Percentiles rank a stretch among this genome's conserved stretches.
These are phyloP conservation scores for Neophaeococcomyces aloes DNA, from an alignment of 2,329 filamentous ascomycete species.

Conservation along the genomic window DNA sequence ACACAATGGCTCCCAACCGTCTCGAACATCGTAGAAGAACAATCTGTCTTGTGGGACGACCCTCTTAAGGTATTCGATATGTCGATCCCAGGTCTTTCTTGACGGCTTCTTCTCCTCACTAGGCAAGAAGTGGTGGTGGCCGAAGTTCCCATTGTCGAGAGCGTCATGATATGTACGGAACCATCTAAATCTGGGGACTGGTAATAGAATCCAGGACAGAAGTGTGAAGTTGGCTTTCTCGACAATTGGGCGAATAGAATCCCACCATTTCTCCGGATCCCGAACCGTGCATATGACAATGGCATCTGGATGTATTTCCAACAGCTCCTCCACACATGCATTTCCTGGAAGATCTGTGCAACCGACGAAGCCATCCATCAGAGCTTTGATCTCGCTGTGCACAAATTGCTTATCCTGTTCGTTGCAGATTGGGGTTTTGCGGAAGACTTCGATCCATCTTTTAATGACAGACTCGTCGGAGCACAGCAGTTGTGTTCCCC, in stretches of 20 bases:
- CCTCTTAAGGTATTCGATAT: slow-evolving; percentile 20
- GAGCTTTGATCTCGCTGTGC: slow-evolving; percentile 27
- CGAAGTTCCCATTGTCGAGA: slow-evolving; percentile 18
- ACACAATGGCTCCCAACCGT: slow-evolving; percentile 23
- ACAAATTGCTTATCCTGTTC: slow-evolving; percentile 23
- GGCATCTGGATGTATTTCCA: slow-evolving; percentile 41
- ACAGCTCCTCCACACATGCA: slow-evolving; percentile 36
- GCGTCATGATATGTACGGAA: slow-evolving; percentile 20
- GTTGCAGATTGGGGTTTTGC: slow-evolving; percentile 17
- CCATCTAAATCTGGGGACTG: slow-evolving; percentile 18
- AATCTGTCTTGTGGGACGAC: slow-evolving; percentile 25
- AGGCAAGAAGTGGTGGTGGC: slow-evolving; percentile 17
- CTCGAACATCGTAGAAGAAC: slow-evolving; percentile 29
- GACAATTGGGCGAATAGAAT: slow-evolving; percentile 23
- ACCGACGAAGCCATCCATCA: slow-evolving; percentile 36
- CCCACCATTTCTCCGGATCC: slow-evolving; percentile 35
- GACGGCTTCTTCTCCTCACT: slow-evolving; percentile 19
- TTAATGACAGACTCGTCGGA: slow-evolving; percentile 21
- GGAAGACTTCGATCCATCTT: slow-evolving; percentile 23
- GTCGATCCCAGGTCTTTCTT: slow-evolving; percentile 19
- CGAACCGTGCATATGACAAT: slow-evolving; percentile 36
- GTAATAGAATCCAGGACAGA: slow-evolving; percentile 18
- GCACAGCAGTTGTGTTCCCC: slow-evolving; percentile 33
- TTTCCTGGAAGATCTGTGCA: slow-evolving; percentile 37
- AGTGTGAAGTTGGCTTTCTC: slow-evolving; percentile 20